Evolutionary conservation across 2,329 filamentous ascomycete species (phyloP), one percentile per base, ranked within the genome.

Genomic region (Calonectria pteridis): DNA sequence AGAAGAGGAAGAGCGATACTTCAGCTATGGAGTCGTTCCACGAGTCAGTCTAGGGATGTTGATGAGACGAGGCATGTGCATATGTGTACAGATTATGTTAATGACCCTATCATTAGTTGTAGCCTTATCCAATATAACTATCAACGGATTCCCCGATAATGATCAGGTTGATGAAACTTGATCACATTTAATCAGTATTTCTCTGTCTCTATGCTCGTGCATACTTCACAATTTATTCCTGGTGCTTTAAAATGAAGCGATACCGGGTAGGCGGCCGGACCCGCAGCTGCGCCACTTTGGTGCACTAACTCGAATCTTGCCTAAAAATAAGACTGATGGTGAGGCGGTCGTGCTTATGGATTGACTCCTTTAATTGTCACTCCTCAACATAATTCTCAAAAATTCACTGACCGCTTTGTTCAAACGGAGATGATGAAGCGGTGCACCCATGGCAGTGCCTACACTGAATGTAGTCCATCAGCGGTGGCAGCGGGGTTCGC

Each of bases 1-100:
- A 81, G 72, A 66, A 67, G 18, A 73, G 73, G n/a, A 73, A 74
- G 35, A 80, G 77, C 26, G 77, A 80, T 20, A 69, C 55, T 26
- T 80, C 79, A 4, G 71, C 73, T 2, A 73, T 71, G 53, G 79
- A 79, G 7, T 73, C 71, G 1, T 73, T 75, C 23, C 70, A 72
- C 33, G 73, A 80, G 33, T 71, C 75, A 35, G 79, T 73, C 37
- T 80, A 77, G 68, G 59, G 35, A 28, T 26, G 6, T 31, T 37
- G 11, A 29, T 29, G 16, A 29, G 18, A 50, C 33, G 46, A 51
- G 58, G 53, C 66, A 71, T 67, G 58, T 50, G 71, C 69, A 71
- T 69, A 77, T 74, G 71, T 55, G 59, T 69, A 55, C 53, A 74
- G 73, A 74, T 77, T 72, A 43, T 53, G 43, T 16, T 33, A 58